phyloP scores from a whole-genome alignment of 345 rosid genomes.

The Gossypium arboreum region DNA sequence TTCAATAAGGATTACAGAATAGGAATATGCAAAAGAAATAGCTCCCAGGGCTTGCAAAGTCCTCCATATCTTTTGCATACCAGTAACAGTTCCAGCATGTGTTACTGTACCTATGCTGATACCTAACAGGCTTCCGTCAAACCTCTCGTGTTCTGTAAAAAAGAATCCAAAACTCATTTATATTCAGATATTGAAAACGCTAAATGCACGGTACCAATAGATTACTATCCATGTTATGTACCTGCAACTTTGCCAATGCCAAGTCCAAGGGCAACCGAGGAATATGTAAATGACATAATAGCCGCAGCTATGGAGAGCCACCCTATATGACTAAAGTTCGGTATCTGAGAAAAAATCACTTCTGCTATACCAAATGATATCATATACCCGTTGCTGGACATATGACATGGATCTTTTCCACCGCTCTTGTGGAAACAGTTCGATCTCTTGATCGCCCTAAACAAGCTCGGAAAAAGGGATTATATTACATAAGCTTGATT shows the following conservation, averaged over 20 bases:
- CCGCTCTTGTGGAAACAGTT: constrained; percentile 69
- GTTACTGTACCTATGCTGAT: constrained; percentile 47
- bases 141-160: constrained; percentile 32
- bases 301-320: constrained; percentile 88
- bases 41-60: constrained; percentile 77
- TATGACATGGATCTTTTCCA: constrained; percentile 65
- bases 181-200: neutral
- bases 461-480: neutral
- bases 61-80: constrained; percentile 54
- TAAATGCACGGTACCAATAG: too few relatives aligned
- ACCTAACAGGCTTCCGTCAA: constrained; percentile 60
- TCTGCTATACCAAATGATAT: constrained; percentile 65
- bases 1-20: constrained; percentile 56
- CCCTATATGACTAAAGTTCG: constrained; percentile 75
- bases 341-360: constrained; percentile 77
- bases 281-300: constrained; percentile 80
- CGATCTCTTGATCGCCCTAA: constrained; percentile 77
- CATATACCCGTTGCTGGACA: constrained; percentile 76
- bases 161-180: neutral
- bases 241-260: constrained; percentile 71
- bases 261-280: constrained; percentile 60
- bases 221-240: neutral
- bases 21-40: constrained; percentile 77
- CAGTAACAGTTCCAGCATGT: constrained; percentile 41
- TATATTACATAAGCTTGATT: neutral